These are phyloP conservation scores for Clitopilus hobsonii DNA, from an alignment of 768 basidiomycete species.

Conservation along the genomic window DNA sequence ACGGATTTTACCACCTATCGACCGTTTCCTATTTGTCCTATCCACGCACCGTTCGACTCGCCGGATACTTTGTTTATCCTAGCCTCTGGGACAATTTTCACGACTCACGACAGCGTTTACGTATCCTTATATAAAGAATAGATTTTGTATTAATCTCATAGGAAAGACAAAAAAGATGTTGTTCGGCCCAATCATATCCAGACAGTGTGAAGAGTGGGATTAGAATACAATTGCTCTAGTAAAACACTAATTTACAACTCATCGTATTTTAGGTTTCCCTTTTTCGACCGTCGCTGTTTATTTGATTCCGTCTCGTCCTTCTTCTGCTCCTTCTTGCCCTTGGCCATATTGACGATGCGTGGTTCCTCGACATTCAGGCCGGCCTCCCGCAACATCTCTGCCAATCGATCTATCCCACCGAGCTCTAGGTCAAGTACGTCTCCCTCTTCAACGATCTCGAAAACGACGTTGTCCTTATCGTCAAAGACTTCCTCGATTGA, in stretches of 20 bases:
- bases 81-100: neutral
- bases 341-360: constrained; percentile 20
- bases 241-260: constrained; percentile 10
- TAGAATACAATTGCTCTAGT: neutral
- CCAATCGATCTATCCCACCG: constrained; percentile 38
- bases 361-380: constrained; percentile 45
- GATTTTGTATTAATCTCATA: neutral
- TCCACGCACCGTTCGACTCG: neutral
- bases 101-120: neutral
- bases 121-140: neutral
- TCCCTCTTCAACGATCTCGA: constrained; percentile 42
- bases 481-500: constrained; percentile 36
- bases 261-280: constrained; percentile 9
- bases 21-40: neutral
- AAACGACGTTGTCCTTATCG: constrained; percentile 35
- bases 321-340: constrained; percentile 25
- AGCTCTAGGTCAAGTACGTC: constrained; percentile 30
- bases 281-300: constrained; percentile 12
- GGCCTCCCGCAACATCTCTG: constrained; percentile 47
- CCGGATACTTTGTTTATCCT: neutral
- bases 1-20: neutral
- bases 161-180: neutral
- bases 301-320: constrained; percentile 8
- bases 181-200: neutral
- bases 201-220: neutral